These are phyloP conservation scores for Acanthamoeba royreba DNA, from an alignment of 208 protist genomes.

Conservation along the genomic window DNA sequence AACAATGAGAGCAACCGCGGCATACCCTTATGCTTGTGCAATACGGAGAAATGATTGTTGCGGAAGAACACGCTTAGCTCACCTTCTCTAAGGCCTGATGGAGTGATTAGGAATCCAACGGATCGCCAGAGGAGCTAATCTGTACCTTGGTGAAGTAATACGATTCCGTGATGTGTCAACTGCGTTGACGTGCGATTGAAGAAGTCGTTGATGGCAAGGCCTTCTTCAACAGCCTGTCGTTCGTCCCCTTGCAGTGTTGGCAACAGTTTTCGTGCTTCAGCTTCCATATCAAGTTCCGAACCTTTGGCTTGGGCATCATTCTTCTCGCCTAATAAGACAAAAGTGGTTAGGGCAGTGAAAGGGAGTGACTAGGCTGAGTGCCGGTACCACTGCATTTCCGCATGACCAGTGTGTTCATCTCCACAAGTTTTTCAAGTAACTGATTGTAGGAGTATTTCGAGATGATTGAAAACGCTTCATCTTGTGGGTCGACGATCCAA, in stretches of 20 bases:
- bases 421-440: neutral
- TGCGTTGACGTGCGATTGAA: neutral
- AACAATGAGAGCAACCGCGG: too few species aligned
- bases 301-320: neutral
- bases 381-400: neutral
- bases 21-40: slow-evolving; percentile 20
- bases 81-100: neutral
- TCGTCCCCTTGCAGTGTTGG: neutral
- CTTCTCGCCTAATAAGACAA: neutral
- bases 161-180: slow-evolving; percentile 12
- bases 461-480: neutral
- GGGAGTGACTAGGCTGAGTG: too few species aligned
- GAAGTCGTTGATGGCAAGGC: neutral
- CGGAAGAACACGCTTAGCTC: slow-evolving; percentile 28
- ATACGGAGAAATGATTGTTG: slow-evolving; percentile 25
- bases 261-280: neutral
- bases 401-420: neutral
- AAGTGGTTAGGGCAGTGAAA: neutral
- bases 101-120: too few species aligned
- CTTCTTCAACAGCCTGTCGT: neutral
- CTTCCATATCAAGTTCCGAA: neutral
- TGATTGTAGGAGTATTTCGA: neutral
- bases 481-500: neutral
- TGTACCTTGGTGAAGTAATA: neutral
- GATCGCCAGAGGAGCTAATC: too few species aligned